These are phyloP conservation scores for Apiospora rasikravindrae DNA, from an alignment of 2,329 filamentous ascomycete species.

Conservation along the genomic window DNA sequence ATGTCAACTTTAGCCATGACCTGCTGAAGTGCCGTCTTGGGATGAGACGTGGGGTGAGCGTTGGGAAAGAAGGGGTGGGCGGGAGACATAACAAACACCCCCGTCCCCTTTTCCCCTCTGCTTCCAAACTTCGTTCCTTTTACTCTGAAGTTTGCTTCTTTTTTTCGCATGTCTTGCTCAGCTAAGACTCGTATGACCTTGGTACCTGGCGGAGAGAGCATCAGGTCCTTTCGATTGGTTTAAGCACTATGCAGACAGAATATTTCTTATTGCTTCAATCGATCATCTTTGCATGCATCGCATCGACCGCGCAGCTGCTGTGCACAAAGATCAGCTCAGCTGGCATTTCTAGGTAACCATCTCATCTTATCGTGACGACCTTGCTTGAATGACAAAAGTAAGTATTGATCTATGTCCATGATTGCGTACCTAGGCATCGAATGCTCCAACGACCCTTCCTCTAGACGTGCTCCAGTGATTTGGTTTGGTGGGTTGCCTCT, in stretches of 20 bases:
- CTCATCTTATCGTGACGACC: not conserved
- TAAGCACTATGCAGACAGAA: not conserved
- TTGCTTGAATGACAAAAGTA: not conserved
- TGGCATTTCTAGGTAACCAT: not conserved
- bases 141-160: not conserved
- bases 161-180: not conserved
- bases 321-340: constrained; percentile 10
- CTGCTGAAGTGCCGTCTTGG: not conserved
- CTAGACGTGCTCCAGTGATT: not conserved
- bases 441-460: too few relatives aligned
- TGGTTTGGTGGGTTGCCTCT: not conserved
- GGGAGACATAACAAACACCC: constrained; percentile 2
- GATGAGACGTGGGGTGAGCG: not conserved
- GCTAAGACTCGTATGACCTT: not conserved
- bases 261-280: constrained; percentile 10
- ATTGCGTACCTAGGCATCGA: not conserved
- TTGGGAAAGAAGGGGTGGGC: not conserved
- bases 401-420: not conserved
- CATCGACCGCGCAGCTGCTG: not conserved
- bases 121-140: not conserved
- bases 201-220: not conserved
- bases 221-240: not conserved
- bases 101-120: not conserved
- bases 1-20: not conserved
- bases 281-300: constrained; percentile 5